These are phyloP conservation scores for Aspergillus fructus DNA, from an alignment of 2,329 filamentous ascomycete species.

Conservation along the genomic window DNA sequence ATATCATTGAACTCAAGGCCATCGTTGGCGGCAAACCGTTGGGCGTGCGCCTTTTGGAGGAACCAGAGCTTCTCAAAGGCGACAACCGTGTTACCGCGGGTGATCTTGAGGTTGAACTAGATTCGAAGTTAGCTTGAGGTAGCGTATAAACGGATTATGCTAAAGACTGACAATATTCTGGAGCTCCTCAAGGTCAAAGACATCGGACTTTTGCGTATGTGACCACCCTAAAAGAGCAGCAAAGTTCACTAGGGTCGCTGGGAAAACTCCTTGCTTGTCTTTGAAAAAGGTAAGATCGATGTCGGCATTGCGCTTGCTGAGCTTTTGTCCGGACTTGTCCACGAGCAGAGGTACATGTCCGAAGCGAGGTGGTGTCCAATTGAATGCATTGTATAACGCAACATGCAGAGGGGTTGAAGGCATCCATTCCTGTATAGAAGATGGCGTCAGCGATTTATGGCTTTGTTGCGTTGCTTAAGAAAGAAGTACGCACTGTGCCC, in stretches of 20 bases:
- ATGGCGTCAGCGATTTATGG: too few species aligned
- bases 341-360: constrained; percentile 78
- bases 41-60: constrained; percentile 72
- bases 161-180: constrained; percentile 59
- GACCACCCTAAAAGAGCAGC: constrained; percentile 83
- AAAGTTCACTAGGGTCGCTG: constrained; percentile 73
- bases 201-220: constrained; percentile 64
- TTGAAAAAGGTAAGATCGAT: constrained; percentile 60
- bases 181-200: constrained; percentile 70
- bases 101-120: constrained; percentile 83
- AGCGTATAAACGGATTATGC: not conserved
- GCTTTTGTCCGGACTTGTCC: constrained; percentile 67
- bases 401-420: constrained; percentile 82
- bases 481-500: constrained; percentile 61
- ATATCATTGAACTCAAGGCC: constrained; percentile 44
- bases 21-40: constrained; percentile 46
- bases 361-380: constrained; percentile 71
- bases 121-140: not conserved
- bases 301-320: constrained; percentile 81
- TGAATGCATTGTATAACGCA: constrained; percentile 72
- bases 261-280: constrained; percentile 58
- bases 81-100: constrained; percentile 83
- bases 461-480: not conserved
- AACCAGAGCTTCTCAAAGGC: constrained; percentile 76
- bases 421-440: constrained; percentile 76